A percentile compares a stretch with the other conserved stretches of the same genome.
phyloP scores from a whole-genome alignment of 2,329 filamentous ascomycete species.

The Phoma sp. region DNA sequence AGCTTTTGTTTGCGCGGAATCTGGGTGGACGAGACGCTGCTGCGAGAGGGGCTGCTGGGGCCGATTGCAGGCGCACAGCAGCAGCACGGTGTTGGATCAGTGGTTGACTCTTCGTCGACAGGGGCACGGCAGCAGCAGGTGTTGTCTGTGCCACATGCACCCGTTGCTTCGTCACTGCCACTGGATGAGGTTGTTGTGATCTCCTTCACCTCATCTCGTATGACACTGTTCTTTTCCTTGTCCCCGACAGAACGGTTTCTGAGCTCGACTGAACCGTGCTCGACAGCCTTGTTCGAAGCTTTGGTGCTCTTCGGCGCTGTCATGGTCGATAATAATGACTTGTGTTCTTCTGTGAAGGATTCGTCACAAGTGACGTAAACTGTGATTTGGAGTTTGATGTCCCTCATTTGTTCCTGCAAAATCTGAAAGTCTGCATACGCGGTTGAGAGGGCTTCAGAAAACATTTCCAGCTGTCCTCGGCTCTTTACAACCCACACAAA shows the following conservation, averaged over 20 bases:
- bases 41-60: conserved; percentile 2
- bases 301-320: conserved; percentile 24
- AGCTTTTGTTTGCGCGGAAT: conserved; percentile 16
- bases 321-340: conserved; percentile 33
- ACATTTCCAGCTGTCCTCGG: conserved; percentile 60
- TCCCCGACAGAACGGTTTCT: conserved; percentile 14
- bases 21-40: conserved; percentile 17
- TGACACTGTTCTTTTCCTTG: conserved; percentile 26
- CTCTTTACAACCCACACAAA: conserved; percentile 67
- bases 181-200: conserved; percentile 2
- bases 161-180: conserved; percentile 22
- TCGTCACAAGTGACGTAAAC: conserved; percentile 63
- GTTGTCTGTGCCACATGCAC: conserved; percentile 34
- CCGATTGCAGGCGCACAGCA: conserved; percentile 17
- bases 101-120: conserved; percentile 45
- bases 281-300: conserved; percentile 1
- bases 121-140: conserved; percentile 58
- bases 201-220: conserved; percentile 22
- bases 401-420: conserved; percentile 44
- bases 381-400: conserved; percentile 57
- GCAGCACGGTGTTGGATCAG: conserved; percentile 18
- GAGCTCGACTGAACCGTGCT: conserved; percentile 29
- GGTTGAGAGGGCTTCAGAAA: conserved; percentile 56
- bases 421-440: conserved; percentile 52
- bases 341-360: conserved; percentile 52